Base-by-base conservation (phyloP, 169 alveolate genomes). In the Plasmodium yoelii region DNA sequence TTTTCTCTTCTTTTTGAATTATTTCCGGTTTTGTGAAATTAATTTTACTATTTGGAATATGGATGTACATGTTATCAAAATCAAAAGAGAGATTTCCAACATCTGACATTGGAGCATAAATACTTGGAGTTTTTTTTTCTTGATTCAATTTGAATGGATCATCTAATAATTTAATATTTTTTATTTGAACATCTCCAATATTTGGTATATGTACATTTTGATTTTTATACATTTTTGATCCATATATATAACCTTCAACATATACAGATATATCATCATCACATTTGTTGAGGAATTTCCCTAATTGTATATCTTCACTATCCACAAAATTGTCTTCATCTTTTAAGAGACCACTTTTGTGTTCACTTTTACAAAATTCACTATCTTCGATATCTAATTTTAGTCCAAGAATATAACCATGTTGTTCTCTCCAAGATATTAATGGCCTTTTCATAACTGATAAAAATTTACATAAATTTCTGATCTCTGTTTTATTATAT, bases 71-170 rank as follows among this genome's bases (percentile, higher is more conserved):
- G 63, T 99, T 97, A 73, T 97, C 98, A 68, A 97, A 95, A 86
- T 99, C 99, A 72, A 97, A 92, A 67, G 96, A 95, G 42, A 99
- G 92, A 75, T 97, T 96, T n/a, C 99, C 99, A 12, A 98, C 95
- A 92, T 98, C 99, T 59, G 98, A 96, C 89, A 96, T 97, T 0
- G 99, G 99, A 0, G 99, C 99, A 91, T 98, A 98, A 18, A 98
- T 94, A 61, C 94, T 59, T 24, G 88, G 70, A 15, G 56, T 59
- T 44, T 90, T 73, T 46, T 46, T 73, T 80, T 94, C 92, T 60
- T 92, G 92, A 18, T 97, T 97, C 18, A 94, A 74, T 39, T 97
- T 95, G 75, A 97, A 95, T 44, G 98, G 98, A 86, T 96, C 98
- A 22, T 91, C 88, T 74, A 89, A 91, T 64, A 92, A 73, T 24